Conservation (phyloP, 2,329 filamentous ascomycete species). For the Phyllosticta paracitricarpa region DNA sequence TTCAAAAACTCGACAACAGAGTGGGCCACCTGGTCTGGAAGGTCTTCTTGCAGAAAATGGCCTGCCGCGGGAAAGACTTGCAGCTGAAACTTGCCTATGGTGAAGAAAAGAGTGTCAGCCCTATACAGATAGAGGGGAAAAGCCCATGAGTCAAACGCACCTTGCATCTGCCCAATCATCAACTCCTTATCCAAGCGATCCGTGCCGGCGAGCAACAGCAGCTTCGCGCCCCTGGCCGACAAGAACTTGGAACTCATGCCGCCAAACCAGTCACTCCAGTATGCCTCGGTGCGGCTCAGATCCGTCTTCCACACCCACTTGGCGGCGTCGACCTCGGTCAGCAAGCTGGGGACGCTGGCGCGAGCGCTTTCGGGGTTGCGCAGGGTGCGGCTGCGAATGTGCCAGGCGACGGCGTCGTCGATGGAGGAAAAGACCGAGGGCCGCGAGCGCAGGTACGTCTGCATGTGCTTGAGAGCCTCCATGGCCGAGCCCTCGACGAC, state of each 20-base stretch:
- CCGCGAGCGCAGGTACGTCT: conserved; percentile 74
- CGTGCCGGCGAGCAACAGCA: conserved; percentile 77
- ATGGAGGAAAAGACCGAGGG: conserved; percentile 70
- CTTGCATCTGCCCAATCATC: conserved; percentile 96
- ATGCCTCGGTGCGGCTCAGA: conserved; percentile 70
- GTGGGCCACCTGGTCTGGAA: conserved; percentile 79
- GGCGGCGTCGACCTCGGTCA: conserved; percentile 39
- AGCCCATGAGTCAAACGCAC: conserved; percentile 34
- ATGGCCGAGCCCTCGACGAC: conserved; percentile 93
- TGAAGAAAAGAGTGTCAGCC: background rate
- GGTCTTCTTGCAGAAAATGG: conserved; percentile 94
- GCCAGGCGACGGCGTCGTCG: conserved; percentile 82
- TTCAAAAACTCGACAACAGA: conserved; percentile 84
- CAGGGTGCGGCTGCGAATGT: conserved; percentile 78
- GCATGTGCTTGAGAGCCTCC: conserved; percentile 90
- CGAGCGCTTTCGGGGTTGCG: conserved; percentile 75
- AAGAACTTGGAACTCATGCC: conserved; percentile 85
- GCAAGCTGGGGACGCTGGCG: conserved; percentile 73
- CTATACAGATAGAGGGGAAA: background rate
- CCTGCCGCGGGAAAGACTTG: conserved; percentile 92
- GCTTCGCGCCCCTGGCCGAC: conserved; percentile 67
- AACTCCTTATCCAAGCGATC: conserved; percentile 84
- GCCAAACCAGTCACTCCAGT: conserved; percentile 90
- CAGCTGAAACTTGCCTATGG: conserved; percentile 81
- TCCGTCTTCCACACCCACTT: conserved; percentile 79